Percentiles rank a stretch among this genome's conserved stretches.
Conservation (phyloP, 2,329 filamentous ascomycete genomes). For the Colletotrichum endophyticum region DNA sequence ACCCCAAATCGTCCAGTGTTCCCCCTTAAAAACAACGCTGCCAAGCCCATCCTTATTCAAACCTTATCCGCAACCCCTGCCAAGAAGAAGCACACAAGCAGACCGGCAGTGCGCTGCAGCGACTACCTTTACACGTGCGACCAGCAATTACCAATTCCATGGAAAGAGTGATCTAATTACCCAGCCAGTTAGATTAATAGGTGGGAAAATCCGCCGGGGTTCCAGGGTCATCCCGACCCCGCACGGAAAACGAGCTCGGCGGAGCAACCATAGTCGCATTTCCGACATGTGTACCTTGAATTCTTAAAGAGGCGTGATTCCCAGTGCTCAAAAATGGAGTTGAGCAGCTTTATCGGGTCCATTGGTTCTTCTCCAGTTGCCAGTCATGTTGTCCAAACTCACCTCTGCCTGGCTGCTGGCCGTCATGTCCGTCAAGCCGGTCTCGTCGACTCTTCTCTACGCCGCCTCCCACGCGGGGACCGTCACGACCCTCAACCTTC, state of each 20-base stretch:
- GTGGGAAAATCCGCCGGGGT: not conserved
- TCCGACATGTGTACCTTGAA: not conserved
- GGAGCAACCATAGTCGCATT: not conserved
- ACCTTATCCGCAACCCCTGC: constrained; percentile 14
- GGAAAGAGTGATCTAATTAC: not conserved
- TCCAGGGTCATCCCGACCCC: constrained; percentile 12
- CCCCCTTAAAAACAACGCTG: not conserved
- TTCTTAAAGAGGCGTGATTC: not conserved
- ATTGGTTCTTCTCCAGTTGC: not conserved
- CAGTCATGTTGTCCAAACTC: not conserved
- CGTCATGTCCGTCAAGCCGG: constrained; percentile 23
- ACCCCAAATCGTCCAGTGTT: not conserved
- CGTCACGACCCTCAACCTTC: constrained; percentile 51
- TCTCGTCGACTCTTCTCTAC: constrained; percentile 46
- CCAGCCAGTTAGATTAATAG: constrained; percentile 1
- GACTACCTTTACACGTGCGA: not conserved
- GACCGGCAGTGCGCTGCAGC: not conserved
- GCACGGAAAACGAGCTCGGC: constrained; percentile 15
- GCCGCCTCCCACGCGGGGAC: constrained; percentile 53
- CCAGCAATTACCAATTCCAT: not conserved
- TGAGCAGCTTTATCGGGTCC: not conserved
- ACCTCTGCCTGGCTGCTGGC: not conserved
- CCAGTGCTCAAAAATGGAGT: not conserved
- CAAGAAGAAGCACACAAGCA: not conserved
- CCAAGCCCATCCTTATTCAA: not conserved